Evolutionary conservation across 805 yeast species (phyloP).

Genomic region (Candida multigemmis): DNA sequence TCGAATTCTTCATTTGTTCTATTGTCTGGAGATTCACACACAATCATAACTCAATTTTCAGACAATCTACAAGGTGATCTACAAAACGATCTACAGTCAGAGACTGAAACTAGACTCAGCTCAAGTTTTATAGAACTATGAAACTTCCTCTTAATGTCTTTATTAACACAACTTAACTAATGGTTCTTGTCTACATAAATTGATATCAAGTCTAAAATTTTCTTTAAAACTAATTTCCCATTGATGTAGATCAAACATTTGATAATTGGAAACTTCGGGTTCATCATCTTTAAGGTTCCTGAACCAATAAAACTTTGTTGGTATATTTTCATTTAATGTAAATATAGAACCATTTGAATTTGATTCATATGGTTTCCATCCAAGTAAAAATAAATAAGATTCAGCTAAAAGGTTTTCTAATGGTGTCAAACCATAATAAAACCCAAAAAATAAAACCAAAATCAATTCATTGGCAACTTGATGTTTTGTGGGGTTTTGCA

Average conservation of each 20-base stretch:
- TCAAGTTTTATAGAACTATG: no score
- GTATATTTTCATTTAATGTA: conserved; percentile 4
- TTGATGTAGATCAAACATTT: conserved; percentile 29
- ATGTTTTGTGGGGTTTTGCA: conserved; percentile 11
- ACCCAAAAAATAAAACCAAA: conserved; percentile 33
- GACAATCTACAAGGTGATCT: no score
- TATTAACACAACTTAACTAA: no score
- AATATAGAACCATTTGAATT: conserved; percentile 4
- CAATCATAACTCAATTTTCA: no score
- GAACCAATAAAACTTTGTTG: conserved; percentile 11
- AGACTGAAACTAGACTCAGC: no score
- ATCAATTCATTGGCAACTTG: conserved; percentile 23
- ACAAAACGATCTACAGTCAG: no score
- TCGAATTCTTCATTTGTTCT: no score
- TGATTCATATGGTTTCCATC: conserved; percentile 32
- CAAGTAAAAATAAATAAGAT: conserved; percentile 24
- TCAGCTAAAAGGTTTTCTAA: conserved; percentile 35
- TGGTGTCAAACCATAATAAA: conserved; percentile 33
- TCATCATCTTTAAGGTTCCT: conserved; percentile 7
- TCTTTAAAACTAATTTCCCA: conserved; percentile 33
- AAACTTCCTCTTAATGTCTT: neutral
- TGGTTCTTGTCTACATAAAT: conserved; percentile 20
- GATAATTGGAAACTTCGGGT: conserved; percentile 27
- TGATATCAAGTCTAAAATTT: conserved; percentile 28
- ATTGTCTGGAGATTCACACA: no score